These are phyloP conservation scores for Termitomyces sp. DNA, from an alignment of 768 basidiomycete species.

Conservation along the genomic window DNA sequence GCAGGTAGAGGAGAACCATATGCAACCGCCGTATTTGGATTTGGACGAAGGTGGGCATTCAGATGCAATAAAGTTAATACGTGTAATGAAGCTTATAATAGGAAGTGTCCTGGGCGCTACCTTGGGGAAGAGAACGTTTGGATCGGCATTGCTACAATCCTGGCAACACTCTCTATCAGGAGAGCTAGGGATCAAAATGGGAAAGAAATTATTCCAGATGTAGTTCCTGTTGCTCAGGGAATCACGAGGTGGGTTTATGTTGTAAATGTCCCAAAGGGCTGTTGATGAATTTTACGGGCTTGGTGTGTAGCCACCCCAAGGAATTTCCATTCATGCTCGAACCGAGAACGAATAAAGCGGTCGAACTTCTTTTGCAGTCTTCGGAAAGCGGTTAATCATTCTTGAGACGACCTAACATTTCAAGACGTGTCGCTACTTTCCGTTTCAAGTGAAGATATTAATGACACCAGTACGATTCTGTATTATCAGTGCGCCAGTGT, in stretches of 20 bases:
- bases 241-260: not conserved
- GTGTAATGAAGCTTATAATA: not conserved
- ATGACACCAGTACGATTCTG: too few species aligned
- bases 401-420: too few species aligned
- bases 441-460: too few species aligned
- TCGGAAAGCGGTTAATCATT: too few species aligned
- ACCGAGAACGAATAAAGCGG: not conserved
- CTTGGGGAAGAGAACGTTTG: constrained; percentile 37
- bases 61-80: not conserved
- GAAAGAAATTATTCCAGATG: constrained; percentile 25
- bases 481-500: too few species aligned
- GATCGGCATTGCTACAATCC: constrained; percentile 15
- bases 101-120: constrained; percentile 33
- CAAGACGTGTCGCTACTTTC: too few species aligned
- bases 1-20: constrained; percentile 9
- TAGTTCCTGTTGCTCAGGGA: not conserved
- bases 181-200: constrained; percentile 28
- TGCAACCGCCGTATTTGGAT: constrained; percentile 16
- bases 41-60: constrained; percentile 17
- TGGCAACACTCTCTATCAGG: constrained; percentile 26
- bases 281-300: not conserved
- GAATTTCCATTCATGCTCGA: not conserved
- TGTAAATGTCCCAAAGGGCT: not conserved
- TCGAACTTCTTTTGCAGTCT: not conserved
- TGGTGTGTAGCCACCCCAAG: not conserved